Percentiles rank a stretch among this genome's conserved stretches.
These are phyloP conservation scores for Penicillium desertorum DNA, from an alignment of 495 filamentous ascomycete genomes.

Conservation along the genomic window DNA sequence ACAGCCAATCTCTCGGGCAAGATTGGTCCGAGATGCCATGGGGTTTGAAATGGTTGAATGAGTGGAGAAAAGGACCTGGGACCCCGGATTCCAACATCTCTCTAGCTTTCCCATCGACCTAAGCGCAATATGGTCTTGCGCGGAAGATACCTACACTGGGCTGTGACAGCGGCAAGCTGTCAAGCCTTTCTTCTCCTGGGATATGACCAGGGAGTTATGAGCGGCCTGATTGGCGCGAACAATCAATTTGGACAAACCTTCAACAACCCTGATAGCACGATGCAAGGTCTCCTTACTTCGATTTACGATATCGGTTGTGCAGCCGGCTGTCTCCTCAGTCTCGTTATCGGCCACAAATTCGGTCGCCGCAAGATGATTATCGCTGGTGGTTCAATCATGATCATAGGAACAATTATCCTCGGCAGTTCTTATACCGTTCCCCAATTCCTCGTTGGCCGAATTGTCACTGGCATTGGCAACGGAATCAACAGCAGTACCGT, in stretches of 20 bases:
- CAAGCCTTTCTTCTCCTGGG: slow-evolving; percentile 42
- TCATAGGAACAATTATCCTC: slow-evolving; percentile 41
- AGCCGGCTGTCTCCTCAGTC: slow-evolving; percentile 42
- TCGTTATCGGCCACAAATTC: slow-evolving; percentile 41
- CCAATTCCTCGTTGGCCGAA: slow-evolving; percentile 51
- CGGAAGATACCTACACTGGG: slow-evolving; percentile 25
- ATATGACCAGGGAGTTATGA: slow-evolving; percentile 44
- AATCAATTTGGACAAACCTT: slow-evolving; percentile 42
- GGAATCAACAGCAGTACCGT: slow-evolving; percentile 53
- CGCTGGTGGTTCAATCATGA: slow-evolving; percentile 42
- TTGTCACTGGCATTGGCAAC: slow-evolving; percentile 52
- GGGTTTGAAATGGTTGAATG: background rate
- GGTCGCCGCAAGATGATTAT: slow-evolving; percentile 48
- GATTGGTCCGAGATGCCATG: slow-evolving; percentile 2
- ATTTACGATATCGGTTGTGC: slow-evolving; percentile 51
- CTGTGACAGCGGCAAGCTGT: slow-evolving; percentile 30
- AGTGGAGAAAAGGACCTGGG: slow-evolving; percentile 8
- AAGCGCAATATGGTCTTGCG: slow-evolving; percentile 17
- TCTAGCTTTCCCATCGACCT: background rate
- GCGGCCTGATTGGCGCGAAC: slow-evolving; percentile 38
- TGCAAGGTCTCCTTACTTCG: slow-evolving; percentile 47
- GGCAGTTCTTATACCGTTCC: slow-evolving; percentile 47
- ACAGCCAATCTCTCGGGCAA: background rate
- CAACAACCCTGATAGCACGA: slow-evolving; percentile 36
- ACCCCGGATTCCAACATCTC: background rate